These are phyloP conservation scores for Prunus mira DNA, from an alignment of 306 rosid genomes.

Conservation along the genomic window DNA sequence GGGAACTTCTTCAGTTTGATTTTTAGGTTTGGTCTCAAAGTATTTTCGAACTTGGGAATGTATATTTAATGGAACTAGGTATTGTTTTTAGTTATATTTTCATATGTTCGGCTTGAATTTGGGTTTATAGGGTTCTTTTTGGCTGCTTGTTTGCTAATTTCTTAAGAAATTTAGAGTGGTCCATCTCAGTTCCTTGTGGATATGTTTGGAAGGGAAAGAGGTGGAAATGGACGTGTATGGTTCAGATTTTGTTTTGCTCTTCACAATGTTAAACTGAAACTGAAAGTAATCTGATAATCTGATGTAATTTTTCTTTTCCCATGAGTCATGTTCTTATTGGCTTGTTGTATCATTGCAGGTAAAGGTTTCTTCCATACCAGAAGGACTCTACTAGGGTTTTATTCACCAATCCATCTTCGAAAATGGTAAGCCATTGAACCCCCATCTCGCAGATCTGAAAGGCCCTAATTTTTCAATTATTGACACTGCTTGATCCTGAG, in stretches of 20 bases:
- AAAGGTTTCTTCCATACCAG: not conserved
- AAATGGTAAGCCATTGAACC: constrained; percentile 10
- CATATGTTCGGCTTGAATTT: not conserved
- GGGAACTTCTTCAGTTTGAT: not conserved
- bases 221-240: not conserved
- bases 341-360: not conserved
- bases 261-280: not conserved
- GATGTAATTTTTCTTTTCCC: not conserved
- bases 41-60: not conserved
- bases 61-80: not conserved
- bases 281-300: not conserved
- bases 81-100: not conserved
- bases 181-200: not conserved
- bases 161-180: not conserved
- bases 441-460: not conserved
- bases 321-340: not conserved
- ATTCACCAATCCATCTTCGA: not conserved
- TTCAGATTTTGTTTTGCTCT: not conserved
- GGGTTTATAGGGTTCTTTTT: not conserved
- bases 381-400: not conserved
- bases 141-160: not conserved
- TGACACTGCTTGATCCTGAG: not conserved
- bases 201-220: not conserved
- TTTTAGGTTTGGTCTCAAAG: not conserved
- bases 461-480: not conserved